These are phyloP conservation scores for Plasmodium fragile DNA, from an alignment of 169 alveolate genomes.

Conservation along the genomic window DNA sequence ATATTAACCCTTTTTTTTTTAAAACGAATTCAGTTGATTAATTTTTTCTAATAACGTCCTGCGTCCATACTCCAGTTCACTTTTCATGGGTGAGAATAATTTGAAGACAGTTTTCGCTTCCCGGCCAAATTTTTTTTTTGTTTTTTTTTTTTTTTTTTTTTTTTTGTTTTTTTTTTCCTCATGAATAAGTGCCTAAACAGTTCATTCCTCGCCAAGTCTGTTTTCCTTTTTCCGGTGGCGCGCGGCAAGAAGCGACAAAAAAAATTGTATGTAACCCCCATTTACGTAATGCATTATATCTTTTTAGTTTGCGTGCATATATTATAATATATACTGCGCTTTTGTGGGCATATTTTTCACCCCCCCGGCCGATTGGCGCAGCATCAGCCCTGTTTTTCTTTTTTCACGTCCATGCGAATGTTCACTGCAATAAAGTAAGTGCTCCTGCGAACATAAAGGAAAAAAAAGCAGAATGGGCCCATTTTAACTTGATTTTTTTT, in stretches of 20 bases:
- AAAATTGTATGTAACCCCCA: background rate
- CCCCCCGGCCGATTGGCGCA: background rate
- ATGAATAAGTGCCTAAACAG: background rate
- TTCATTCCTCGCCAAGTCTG: background rate
- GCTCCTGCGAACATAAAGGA: background rate
- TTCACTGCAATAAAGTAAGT: background rate
- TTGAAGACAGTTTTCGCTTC: background rate
- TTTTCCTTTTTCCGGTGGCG: too few species aligned
- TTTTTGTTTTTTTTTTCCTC: too few species aligned
- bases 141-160: too few species aligned
- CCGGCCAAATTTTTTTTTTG: background rate
- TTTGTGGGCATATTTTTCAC: background rate
- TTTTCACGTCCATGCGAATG: background rate
- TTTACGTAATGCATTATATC: background rate
- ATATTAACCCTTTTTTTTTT: background rate
- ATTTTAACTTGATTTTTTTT: background rate
- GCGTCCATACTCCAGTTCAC: background rate
- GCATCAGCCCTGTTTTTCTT: background rate
- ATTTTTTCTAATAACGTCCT: background rate
- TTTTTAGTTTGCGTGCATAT: background rate
- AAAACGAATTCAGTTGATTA: background rate
- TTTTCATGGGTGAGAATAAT: background rate
- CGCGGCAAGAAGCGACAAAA: background rate
- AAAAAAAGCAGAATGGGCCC: background rate
- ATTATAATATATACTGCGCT: too few species aligned